Base-by-base conservation (phyloP, 305 asterid genomes). In the Rubia occidens region DNA sequence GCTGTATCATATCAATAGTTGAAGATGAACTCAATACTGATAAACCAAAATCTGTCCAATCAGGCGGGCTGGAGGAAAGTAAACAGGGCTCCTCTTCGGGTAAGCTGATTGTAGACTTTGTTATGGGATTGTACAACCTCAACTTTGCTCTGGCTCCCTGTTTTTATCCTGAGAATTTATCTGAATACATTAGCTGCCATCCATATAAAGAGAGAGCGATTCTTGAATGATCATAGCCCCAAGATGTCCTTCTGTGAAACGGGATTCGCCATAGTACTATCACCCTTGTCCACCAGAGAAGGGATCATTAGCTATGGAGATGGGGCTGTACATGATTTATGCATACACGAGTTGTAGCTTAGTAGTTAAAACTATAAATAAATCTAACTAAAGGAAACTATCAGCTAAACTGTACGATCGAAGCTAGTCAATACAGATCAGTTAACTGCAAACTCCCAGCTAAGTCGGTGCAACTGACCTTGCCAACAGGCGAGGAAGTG, bases 221-320 rank as follows among this genome's bases (percentile, higher is more conserved):
- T 7, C 59, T 53, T 0, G 59, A 53, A n/a, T 53, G 59, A n/a
- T n/a, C 59, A 53, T n/a, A 7, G 11, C 59, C 59, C 59, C 59
- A 53, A 2, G 59, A 53, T 53, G 59, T n/a, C 59, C 59, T n/a
- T n/a, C 59, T 10, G 4, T 2, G 26, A 53, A n/a, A 53, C 59
- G 15, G 59, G 59, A 53, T 53, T 24, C 8, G n/a, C 18, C 59
- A 53, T 7, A 7, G 59, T n/a, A 53, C 59, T 53, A n/a, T 17
- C 59, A 53, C 59, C 59, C 59, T 53, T 53, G 59, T n/a, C 59
- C 24, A 53, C 24, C 11, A 53, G 24, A 17, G 59, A 53, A 53
- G 59, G 59, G 24, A n/a, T 53, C 59, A 53, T n/a, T 53, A 53
- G 59, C 59, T 11, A 53, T 17, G 59, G 59, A 53, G 59, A 53